phyloP scores from a whole-genome alignment of 768 basidiomycete genomes.

The Suillus decipiens region DNA sequence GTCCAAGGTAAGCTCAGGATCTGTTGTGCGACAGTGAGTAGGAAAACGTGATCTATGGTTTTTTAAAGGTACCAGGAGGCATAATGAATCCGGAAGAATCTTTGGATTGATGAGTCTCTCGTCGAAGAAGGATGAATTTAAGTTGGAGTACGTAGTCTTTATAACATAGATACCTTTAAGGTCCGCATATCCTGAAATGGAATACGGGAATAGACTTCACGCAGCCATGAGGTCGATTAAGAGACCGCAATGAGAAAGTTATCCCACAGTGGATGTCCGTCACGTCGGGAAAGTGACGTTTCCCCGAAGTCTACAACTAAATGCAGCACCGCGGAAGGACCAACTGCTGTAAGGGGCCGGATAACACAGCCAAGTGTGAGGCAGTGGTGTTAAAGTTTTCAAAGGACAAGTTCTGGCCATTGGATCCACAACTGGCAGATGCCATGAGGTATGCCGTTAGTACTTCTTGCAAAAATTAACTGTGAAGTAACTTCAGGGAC shows the following conservation, averaged over 20 bases:
- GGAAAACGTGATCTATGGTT: background rate
- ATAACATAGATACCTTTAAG: conserved; percentile 6
- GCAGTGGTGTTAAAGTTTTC: conserved; percentile 7
- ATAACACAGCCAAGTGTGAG: conserved; percentile 2
- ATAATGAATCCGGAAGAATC: background rate
- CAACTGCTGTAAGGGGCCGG: background rate
- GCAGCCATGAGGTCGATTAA: conserved; percentile 7
- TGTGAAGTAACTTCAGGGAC: conserved; percentile 7
- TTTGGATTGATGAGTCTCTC: background rate
- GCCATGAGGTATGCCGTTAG: conserved; percentile 7
- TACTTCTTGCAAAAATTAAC: conserved; percentile 6
- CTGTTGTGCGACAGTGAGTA: conserved; percentile 1
- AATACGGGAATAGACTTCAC: conserved; percentile 3
- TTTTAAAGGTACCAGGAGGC: background rate
- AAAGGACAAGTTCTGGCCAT: conserved; percentile 4
- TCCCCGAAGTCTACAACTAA: background rate
- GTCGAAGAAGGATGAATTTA: background rate
- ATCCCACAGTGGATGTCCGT: conserved; percentile 4
- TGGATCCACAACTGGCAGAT: conserved; percentile 8
- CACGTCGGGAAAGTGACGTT: conserved; percentile 5
- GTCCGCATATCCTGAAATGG: conserved; percentile 6
- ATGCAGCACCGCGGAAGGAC: conserved; percentile 7
- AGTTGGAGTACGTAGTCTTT: conserved; percentile 19
- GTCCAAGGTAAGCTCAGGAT: background rate
- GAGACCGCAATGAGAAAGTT: background rate